Evolutionary conservation across 495 filamentous ascomycete species (phyloP).

Genomic region (Xylaria nigripes): DNA sequence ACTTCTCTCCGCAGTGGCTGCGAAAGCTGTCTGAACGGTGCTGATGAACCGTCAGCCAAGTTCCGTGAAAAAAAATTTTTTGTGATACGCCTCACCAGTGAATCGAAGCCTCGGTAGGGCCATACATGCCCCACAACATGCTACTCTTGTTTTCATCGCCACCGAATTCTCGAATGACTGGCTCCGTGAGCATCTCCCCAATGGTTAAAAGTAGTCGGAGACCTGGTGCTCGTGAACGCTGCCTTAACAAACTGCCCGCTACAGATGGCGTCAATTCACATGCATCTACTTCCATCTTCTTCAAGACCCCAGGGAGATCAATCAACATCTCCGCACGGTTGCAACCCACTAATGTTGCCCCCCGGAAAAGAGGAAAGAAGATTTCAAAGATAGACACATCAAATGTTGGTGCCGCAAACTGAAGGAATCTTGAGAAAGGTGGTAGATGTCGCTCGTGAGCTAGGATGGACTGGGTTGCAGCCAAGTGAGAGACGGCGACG

Average conservation of each 20-base stretch:
- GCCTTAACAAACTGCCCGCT: constrained; percentile 56
- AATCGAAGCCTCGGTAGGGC: constrained; percentile 77
- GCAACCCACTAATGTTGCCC: constrained; percentile 61
- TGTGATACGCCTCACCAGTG: constrained; percentile 42
- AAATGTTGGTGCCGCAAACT: constrained; percentile 82
- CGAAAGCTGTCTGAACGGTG: constrained; percentile 34
- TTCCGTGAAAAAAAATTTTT: not conserved
- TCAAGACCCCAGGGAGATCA: constrained; percentile 59
- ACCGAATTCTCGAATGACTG: constrained; percentile 67
- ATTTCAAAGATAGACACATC: constrained; percentile 87
- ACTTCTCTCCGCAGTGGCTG: constrained; percentile 40
- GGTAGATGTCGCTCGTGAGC: constrained; percentile 72
- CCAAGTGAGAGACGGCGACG: constrained; percentile 66
- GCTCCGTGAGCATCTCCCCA: constrained; percentile 74
- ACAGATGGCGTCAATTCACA: constrained; percentile 81
- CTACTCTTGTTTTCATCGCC: constrained; percentile 29
- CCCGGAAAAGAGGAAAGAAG: constrained; percentile 70
- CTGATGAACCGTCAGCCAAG: constrained; percentile 10
- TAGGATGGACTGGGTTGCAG: constrained; percentile 66
- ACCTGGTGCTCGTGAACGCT: constrained; percentile 50
- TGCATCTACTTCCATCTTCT: constrained; percentile 59
- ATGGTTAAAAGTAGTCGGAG: constrained; percentile 67
- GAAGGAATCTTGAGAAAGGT: constrained; percentile 63
- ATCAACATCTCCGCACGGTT: constrained; percentile 55
- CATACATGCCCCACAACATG: constrained; percentile 79